Base-by-base conservation (phyloP, 345 rosid genomes). In the Rhodamnia rubescens region DNA sequence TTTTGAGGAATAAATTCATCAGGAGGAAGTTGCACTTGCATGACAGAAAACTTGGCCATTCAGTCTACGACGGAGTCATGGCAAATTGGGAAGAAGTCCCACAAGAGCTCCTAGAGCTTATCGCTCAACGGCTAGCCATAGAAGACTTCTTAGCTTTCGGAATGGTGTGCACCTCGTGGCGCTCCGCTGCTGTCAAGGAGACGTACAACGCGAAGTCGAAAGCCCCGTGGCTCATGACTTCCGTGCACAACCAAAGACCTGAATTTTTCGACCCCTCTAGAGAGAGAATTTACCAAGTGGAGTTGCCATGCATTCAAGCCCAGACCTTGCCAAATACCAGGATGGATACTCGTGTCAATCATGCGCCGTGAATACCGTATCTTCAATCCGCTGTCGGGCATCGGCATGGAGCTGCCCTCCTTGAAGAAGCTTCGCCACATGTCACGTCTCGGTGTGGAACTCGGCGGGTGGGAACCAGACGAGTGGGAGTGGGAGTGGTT, bases 301-400 rank as follows among this genome's bases (percentile, higher is more conserved):
- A 7, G 56, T 2, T 53, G 56, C 24, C 9, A 7, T 4, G n/a
- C 9, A 53, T 53, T 20, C 9, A 3, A 7, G 4, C 4, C 9
- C 9, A 0, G 24, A 0, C 22, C 10, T 20, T 53, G 22, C 0
- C 3, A 3, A 2, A 3, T 11, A 20, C 57, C 57, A 20, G 4
- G 1, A 54, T 54, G 24, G 26, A 54, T 20, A 54, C 57, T 54
- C 26, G 24, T 3, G 10, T 54, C 29, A 0, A n/a, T 1, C 3
- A 2, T 16, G 32, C 7, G 16, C 8, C 1, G 7, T 5, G 16
- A n/a, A 2, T 11, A n/a, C 4, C 69, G 7, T n/a, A n/a, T 58
- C 32, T 58, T 58, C 69, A 58, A 58, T 58, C 36, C 36, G 36
- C 18, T n/a, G 1, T 58, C 16, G 8, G 7, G 32, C 0, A 32